phyloP scores from a whole-genome alignment of 2,329 filamentous ascomycete genomes.

The Nemania sp. region DNA sequence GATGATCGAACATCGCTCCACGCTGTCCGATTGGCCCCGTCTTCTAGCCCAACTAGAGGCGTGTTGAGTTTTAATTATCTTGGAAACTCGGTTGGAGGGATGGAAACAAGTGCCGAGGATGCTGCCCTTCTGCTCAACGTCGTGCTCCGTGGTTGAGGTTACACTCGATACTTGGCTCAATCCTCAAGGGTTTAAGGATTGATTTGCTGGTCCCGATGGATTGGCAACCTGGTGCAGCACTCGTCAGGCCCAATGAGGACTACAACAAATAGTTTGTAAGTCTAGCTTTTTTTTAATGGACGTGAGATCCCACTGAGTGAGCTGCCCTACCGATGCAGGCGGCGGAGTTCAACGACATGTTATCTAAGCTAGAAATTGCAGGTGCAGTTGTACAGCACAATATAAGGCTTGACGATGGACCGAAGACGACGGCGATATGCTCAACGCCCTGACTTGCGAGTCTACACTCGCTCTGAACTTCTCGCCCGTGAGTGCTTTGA shows the following conservation, averaged over 20 bases:
- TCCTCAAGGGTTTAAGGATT: neutral
- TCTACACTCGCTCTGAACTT: neutral
- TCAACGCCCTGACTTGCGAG: neutral
- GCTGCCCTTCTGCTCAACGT: neutral
- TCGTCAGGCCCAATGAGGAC: neutral
- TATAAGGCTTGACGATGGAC: neutral
- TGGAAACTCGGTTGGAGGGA: neutral
- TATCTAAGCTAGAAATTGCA: neutral
- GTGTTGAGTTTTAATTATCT: neutral
- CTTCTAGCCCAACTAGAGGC: neutral
- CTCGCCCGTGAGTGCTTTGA: neutral
- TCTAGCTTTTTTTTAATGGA: neutral
- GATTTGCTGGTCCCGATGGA: neutral
- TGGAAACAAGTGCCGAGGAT: neutral
- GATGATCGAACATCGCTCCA: neutral
- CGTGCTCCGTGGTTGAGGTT: neutral
- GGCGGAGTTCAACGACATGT: neutral
- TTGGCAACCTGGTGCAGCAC: neutral
- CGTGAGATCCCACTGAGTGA: neutral
- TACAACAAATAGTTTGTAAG: slow-evolving; percentile 3
- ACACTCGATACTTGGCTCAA: neutral
- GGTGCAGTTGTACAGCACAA: neutral
- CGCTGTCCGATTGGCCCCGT: neutral
- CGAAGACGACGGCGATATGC: neutral
- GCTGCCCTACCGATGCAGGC: neutral